These are phyloP conservation scores for Selaginella tamariscina DNA, from an alignment of 75 land plant genomes.

Conservation along the genomic window DNA sequence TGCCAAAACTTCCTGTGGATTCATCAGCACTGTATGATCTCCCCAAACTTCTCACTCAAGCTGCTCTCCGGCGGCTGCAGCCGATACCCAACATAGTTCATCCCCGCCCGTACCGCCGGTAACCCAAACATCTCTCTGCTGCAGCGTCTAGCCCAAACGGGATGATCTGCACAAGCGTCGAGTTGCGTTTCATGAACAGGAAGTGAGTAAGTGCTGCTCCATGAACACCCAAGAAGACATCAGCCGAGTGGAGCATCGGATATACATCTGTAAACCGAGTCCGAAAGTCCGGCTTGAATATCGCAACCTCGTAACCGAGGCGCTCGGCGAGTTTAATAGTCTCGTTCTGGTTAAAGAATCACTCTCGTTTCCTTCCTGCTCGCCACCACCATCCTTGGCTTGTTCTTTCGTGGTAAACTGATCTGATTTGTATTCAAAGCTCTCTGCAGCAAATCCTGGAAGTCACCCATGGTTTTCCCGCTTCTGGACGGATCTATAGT, in stretches of 20 bases:
- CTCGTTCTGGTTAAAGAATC: background rate
- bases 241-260: background rate
- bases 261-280: background rate
- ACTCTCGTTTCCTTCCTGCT: background rate
- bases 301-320: background rate
- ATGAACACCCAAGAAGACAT: slow-evolving; percentile 6
- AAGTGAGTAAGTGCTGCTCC: slow-evolving; percentile 9
- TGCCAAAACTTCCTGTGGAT: background rate
- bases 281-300: background rate
- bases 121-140: slow-evolving; percentile 2
- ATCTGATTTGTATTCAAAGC: background rate
- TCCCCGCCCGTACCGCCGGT: background rate
- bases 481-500: background rate
- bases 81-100: slow-evolving; percentile 3
- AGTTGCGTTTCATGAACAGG: background rate
- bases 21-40: background rate
- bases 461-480: background rate
- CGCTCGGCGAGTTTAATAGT: background rate
- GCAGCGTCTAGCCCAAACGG: background rate
- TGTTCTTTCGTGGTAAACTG: background rate
- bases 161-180: slow-evolving; percentile 4
- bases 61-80: background rate
- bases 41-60: slow-evolving; percentile 1
- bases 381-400: background rate
- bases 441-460: background rate